Evolutionary conservation across 768 basidiomycete species (phyloP).

Genomic region (Lenzites betulinus): DNA sequence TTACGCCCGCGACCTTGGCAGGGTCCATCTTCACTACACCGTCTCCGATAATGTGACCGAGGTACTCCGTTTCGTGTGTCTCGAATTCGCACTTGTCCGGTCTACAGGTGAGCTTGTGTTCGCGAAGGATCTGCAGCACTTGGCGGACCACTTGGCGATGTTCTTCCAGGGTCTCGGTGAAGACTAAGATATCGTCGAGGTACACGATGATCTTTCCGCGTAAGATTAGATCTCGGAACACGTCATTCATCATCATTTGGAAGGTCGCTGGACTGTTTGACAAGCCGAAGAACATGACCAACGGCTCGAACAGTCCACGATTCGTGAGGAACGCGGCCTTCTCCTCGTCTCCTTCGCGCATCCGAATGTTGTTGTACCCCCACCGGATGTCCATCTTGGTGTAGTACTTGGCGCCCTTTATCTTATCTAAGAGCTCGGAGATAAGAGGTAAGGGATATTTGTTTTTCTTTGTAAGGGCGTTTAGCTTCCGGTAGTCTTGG

Average conservation of each 20-base stretch:
- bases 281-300: constrained; percentile 41
- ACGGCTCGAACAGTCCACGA: constrained; percentile 39
- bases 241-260: constrained; percentile 32
- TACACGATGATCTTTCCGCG: constrained; percentile 39
- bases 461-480: constrained; percentile 38
- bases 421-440: constrained; percentile 28
- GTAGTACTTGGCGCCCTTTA: constrained; percentile 27
- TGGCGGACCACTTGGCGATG: constrained; percentile 22
- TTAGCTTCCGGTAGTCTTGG: constrained; percentile 34
- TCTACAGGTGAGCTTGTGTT: constrained; percentile 36
- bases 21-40: constrained; percentile 33
- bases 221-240: constrained; percentile 32
- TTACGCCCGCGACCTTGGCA: constrained; percentile 30
- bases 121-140: constrained; percentile 27
- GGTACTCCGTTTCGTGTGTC: constrained; percentile 29
- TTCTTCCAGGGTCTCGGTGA: constrained; percentile 29
- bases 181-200: constrained; percentile 46
- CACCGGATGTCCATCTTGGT: constrained; percentile 25
- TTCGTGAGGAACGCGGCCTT: constrained; percentile 42
- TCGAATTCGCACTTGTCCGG: constrained; percentile 41
- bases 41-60: constrained; percentile 32
- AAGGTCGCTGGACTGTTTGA: constrained; percentile 40
- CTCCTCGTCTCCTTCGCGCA: constrained; percentile 42
- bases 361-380: constrained; percentile 36
- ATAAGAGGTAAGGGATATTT: constrained; percentile 38